These are phyloP conservation scores for Porcisia hertigi DNA, from an alignment of 208 protist species.

Conservation along the genomic window DNA sequence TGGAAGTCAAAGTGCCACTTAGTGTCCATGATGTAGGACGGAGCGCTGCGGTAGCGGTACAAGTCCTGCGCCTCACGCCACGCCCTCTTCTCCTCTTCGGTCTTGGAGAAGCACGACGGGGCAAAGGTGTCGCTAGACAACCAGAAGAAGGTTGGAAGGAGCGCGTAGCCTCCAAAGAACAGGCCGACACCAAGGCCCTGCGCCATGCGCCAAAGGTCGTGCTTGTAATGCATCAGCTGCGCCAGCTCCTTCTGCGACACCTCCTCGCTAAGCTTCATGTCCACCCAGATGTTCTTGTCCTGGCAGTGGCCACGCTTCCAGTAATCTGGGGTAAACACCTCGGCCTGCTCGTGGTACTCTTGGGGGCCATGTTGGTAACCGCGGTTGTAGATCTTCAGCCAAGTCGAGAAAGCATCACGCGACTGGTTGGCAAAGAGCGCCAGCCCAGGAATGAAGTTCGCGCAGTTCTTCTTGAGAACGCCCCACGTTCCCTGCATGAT, in stretches of 20 bases:
- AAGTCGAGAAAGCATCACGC: slow-evolving; percentile 63
- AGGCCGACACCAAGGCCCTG: slow-evolving; percentile 54
- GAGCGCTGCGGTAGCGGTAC: slow-evolving; percentile 89
- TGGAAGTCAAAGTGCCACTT: slow-evolving; percentile 92
- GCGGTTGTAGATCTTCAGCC: slow-evolving; percentile 85
- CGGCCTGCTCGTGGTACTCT: slow-evolving; percentile 80
- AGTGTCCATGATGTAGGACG: slow-evolving; percentile 85
- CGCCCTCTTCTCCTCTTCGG: slow-evolving; percentile 67
- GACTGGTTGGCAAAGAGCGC: slow-evolving; percentile 60
- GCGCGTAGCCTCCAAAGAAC: slow-evolving; percentile 81
- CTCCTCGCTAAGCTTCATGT: slow-evolving; percentile 85
- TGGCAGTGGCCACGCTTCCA: slow-evolving; percentile 87
- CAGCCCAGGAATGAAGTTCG: slow-evolving; percentile 71
- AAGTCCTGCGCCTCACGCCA: slow-evolving; percentile 89
- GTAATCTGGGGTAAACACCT: slow-evolving; percentile 82
- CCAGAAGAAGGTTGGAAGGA: slow-evolving; percentile 81
- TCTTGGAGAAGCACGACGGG: slow-evolving; percentile 69
- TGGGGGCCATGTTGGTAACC: slow-evolving; percentile 65
- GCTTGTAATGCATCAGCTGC: slow-evolving; percentile 82
- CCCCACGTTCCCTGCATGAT: slow-evolving; percentile 84
- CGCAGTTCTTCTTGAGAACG: slow-evolving; percentile 80
- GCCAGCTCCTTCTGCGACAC: slow-evolving; percentile 86
- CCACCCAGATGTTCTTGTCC: slow-evolving; percentile 93
- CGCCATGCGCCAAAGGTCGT: slow-evolving; percentile 84
- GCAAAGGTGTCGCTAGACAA: slow-evolving; percentile 88